Base-by-base conservation (phyloP, 2,329 filamentous ascomycete species). In the Colletotrichum endophyticum region DNA sequence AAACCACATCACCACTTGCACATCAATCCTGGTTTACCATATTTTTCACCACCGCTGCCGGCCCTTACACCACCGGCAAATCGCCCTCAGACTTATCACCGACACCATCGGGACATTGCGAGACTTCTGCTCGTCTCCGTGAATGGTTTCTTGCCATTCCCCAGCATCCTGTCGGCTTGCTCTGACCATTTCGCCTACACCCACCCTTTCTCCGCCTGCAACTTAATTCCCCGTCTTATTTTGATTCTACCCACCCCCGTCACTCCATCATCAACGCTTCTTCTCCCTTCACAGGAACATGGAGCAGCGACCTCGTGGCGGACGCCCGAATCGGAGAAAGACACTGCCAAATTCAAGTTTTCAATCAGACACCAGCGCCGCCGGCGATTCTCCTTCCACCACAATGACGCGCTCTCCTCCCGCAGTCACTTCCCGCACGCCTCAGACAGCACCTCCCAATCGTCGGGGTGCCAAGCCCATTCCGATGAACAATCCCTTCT, bases 1-100 rank as follows among this genome's bases (percentile, higher is more conserved):
- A 73, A 74, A 73, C 74, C 74, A 74, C 70, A 76, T 76, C 74
- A 76, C 74, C 74, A 76, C 70, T 76, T 76, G 64, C 64, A 66
- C 59, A 73, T 76, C 73, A 68, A 76, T 69, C 63, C 70, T 63
- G 70, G 70, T 22, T 59, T 73, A 69, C 73, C 64, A 73, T 68
- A 67, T 56, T 66, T 72, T 73, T 76, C 73, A 68, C 70, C 63
- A 62, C n/a, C 25, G n/a, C 72, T 19, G 59, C 44, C 25, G n/a
- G 63, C 56, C 25, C 30, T 73, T 70, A 63, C 57, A 70, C 68
- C 68, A 64, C 32, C 68, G 56, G 27, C 68, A 62, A 34, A 34
- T 6, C 22, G 25, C 16, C 68, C 16, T 56, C 39, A n/a, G 27
- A 22, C 36, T 27, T 34, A 66, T 49, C 15, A 30, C 28, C 66